phyloP scores from a whole-genome alignment of 805 yeast species.

The Pichia eremophila region DNA sequence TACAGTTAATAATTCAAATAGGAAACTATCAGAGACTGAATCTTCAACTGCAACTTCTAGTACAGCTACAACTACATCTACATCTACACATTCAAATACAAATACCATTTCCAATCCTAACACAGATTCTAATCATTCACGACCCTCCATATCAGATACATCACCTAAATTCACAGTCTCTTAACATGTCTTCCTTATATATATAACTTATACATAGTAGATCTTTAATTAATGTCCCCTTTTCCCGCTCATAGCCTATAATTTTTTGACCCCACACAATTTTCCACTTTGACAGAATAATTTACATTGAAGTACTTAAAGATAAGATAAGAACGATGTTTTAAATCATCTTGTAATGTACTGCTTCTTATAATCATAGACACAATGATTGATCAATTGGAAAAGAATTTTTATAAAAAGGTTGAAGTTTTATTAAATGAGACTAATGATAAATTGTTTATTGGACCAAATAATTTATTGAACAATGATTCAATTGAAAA shows the following conservation, averaged over 20 bases:
- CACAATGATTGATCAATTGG: not conserved
- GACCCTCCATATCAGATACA: not conserved
- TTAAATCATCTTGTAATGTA: too few relatives aligned
- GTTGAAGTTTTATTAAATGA: conserved; percentile 17
- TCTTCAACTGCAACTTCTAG: not conserved
- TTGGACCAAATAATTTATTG: conserved; percentile 20
- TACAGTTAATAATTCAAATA: not conserved
- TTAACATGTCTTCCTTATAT: not conserved
- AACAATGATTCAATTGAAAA: conserved; percentile 14
- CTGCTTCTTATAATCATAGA: too few relatives aligned
- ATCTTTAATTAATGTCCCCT: too few relatives aligned
- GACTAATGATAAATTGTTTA: conserved; percentile 17
- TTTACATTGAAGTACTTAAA: not conserved
- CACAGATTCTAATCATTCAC: not conserved
- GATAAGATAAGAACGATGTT: not conserved
- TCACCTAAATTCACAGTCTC: not conserved
- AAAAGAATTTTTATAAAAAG: conserved; percentile 6
- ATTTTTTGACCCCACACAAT: not conserved
- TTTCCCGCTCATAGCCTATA: too few relatives aligned
- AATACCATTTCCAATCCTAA: too few relatives aligned
- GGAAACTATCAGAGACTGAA: too few relatives aligned
- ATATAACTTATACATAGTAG: too few relatives aligned
- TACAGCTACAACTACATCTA: too few relatives aligned
- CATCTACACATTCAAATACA: too few relatives aligned
- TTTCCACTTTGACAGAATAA: not conserved